phyloP scores from a whole-genome alignment of 352 stramenopile species.

The Stramenopiles sp. region DNA sequence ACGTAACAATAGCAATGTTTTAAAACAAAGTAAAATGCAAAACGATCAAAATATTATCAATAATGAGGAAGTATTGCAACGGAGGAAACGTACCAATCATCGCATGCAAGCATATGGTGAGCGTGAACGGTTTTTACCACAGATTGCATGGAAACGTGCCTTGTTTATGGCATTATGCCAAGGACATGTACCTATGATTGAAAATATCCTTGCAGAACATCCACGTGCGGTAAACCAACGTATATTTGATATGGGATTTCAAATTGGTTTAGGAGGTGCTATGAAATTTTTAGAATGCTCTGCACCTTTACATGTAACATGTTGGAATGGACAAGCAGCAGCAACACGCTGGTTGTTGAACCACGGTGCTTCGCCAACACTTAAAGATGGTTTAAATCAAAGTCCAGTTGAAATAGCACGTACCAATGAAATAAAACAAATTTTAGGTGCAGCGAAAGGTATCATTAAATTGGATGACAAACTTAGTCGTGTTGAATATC shows the following conservation, averaged over 20 bases:
- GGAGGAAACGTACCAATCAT: no score
- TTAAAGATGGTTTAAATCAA: neutral
- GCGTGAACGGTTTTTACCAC: neutral
- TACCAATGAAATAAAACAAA: neutral
- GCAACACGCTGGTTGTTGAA: neutral
- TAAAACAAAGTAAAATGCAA: no score
- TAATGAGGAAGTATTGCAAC: no score
- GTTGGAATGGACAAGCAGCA: neutral
- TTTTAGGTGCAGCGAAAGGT: neutral
- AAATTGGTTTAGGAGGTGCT: neutral
- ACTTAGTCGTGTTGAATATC: neutral
- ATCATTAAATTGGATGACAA: neutral
- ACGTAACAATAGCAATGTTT: no score
- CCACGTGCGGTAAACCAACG: neutral
- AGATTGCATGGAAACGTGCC: neutral
- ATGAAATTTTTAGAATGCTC: neutral
- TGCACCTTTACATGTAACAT: neutral
- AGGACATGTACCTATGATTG: neutral
- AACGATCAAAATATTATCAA: no score
- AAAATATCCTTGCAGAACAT: neutral
- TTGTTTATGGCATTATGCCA: neutral
- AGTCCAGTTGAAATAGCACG: neutral
- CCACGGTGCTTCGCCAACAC: neutral
- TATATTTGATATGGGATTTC: conserved; percentile 6
- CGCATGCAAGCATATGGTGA: neutral